phyloP scores from a whole-genome alignment of 169 alveolate genomes.

The Cryptosporidium xiaoi region DNA sequence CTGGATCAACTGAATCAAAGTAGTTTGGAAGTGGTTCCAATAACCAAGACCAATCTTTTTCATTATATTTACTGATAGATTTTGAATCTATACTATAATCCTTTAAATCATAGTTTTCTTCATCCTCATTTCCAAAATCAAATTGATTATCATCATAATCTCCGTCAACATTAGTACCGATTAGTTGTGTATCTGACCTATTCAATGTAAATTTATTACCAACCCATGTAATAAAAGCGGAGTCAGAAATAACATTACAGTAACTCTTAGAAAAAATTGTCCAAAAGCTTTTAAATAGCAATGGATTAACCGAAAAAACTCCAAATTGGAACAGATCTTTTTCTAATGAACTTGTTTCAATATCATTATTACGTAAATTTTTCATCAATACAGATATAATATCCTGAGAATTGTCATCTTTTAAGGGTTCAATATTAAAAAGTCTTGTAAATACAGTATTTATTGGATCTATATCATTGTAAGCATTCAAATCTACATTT shows the following conservation, averaged over 20 bases:
- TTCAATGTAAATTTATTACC: constrained; percentile 35
- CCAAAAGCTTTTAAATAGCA: constrained; percentile 16
- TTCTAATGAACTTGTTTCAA: constrained; percentile 20
- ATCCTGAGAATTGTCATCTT: constrained; percentile 13
- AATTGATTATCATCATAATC: too few species aligned
- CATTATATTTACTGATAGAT: neutral
- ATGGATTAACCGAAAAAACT: constrained; percentile 30
- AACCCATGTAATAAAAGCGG: constrained; percentile 50
- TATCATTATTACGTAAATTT: constrained; percentile 2
- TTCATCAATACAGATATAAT: constrained; percentile 24
- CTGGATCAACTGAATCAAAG: constrained; percentile 19
- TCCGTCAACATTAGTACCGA: neutral
- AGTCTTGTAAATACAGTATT: constrained; percentile 23
- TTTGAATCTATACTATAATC: too few species aligned
- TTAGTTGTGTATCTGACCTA: neutral
- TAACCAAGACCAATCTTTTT: constrained; percentile 34
- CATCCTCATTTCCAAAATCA: too few species aligned
- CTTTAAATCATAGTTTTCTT: too few species aligned
- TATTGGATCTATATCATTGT: neutral
- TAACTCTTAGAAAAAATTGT: neutral
- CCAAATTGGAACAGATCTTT: constrained; percentile 56
- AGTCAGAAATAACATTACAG: constrained; percentile 22
- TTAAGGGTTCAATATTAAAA: constrained; percentile 20
- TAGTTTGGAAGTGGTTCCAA: constrained; percentile 34
- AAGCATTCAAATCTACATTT: neutral